phyloP scores from a whole-genome alignment of 371 early-diverging fungal species.

The Chytridiales sp. region DNA sequence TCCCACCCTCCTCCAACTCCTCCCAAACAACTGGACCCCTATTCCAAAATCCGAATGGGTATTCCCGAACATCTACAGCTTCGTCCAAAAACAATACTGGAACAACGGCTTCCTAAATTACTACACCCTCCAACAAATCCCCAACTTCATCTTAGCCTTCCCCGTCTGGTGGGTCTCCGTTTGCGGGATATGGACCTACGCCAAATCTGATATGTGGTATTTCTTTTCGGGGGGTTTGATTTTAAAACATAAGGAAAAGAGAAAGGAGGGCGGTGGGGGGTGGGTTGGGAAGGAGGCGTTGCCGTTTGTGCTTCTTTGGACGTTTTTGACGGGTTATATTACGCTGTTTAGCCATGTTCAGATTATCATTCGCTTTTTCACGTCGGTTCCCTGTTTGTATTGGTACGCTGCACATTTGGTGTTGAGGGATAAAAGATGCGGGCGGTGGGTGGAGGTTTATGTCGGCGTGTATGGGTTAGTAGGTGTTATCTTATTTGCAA shows the following conservation, averaged over 20 bases:
- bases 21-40: no score
- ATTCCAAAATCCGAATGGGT: no score
- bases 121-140: conserved; percentile 77
- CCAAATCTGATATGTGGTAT: conserved; percentile 48
- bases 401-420: conserved; percentile 70
- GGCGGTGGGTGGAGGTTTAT: conserved; percentile 48
- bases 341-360: conserved; percentile 84
- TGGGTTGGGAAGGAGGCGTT: conserved; percentile 18
- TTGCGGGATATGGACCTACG: conserved; percentile 60
- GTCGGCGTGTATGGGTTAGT: conserved; percentile 68
- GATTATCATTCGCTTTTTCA: conserved; percentile 84
- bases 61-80: conserved; percentile 77
- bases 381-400: conserved; percentile 75
- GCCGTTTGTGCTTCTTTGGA: conserved; percentile 74
- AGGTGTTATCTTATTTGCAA: conserved; percentile 74
- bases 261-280: no score
- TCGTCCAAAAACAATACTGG: conserved; percentile 90
- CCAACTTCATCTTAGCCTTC: conserved; percentile 84
- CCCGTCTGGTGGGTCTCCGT: conserved; percentile 73
- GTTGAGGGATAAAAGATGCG: conserved; percentile 8
- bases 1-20: no score
- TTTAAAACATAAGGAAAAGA: not conserved
- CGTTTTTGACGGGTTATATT: conserved; percentile 58
- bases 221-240: conserved; percentile 57
- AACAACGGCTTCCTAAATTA: conserved; percentile 82